These are phyloP conservation scores for Phtheirospermum japonicum DNA, from an alignment of 257 asterid genomes.

Conservation along the genomic window DNA sequence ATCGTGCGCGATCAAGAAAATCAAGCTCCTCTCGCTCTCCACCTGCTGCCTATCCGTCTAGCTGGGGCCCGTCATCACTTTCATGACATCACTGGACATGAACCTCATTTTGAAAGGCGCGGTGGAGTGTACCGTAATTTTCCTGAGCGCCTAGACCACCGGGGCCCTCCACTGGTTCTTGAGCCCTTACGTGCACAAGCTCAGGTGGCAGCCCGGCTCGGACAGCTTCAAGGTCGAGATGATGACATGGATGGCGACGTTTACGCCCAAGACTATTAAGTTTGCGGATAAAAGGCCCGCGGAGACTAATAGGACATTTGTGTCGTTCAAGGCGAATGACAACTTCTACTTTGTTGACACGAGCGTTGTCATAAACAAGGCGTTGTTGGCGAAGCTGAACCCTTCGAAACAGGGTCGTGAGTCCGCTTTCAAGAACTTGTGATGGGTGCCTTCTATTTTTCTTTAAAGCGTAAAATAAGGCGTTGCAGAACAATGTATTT, in stretches of 20 bases:
- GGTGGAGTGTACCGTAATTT: conserved; percentile 81
- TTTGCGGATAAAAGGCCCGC: conserved; percentile 79
- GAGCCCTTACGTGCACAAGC: conserved; percentile 87
- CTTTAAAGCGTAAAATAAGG: no score
- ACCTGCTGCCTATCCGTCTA: conserved; percentile 94
- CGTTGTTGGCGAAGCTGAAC: conserved; percentile 72
- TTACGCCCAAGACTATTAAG: conserved; percentile 54
- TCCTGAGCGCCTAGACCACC: conserved; percentile 85
- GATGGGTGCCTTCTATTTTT: conserved; percentile 29
- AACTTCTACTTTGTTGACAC: conserved; percentile 67
- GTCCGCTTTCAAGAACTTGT: conserved; percentile 76
- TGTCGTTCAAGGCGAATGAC: conserved; percentile 74
- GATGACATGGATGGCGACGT: conserved; percentile 92
- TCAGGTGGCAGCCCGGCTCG: conserved; percentile 94
- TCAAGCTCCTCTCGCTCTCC: conserved; percentile 92
- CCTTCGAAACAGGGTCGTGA: conserved; percentile 56
- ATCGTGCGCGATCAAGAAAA: conserved; percentile 80
- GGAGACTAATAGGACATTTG: conserved; percentile 79
- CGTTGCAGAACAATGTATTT: not conserved
- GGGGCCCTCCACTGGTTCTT: conserved; percentile 94
- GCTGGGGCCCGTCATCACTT: conserved; percentile 87
- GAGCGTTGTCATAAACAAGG: conserved; percentile 90
- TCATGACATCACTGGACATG: conserved; percentile 82
- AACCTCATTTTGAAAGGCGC: conserved; percentile 87
- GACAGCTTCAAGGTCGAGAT: conserved; percentile 90